These are phyloP conservation scores for Trametes sp. DNA, from an alignment of 1,284 basidiomycete genomes.

Conservation along the genomic window DNA sequence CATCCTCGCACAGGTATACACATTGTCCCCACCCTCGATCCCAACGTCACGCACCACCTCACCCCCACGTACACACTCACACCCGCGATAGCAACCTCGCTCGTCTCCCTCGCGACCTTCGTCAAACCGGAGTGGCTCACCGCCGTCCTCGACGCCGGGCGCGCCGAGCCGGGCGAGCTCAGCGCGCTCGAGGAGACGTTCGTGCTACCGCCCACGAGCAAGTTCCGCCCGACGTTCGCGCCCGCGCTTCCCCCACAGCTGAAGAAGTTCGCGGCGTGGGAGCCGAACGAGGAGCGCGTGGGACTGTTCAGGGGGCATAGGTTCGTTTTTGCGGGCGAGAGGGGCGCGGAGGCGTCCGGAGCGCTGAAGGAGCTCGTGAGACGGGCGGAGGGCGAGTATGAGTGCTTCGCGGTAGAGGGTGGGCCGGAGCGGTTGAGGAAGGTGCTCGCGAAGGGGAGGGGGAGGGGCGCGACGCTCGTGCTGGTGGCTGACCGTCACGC, in stretches of 20 bases:
- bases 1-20: conserved; percentile 55
- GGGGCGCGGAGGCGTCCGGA: conserved; percentile 52
- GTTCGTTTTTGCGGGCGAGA: conserved; percentile 67
- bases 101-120: conserved; percentile 61
- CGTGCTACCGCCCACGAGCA: conserved; percentile 54
- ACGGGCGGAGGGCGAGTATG: conserved; percentile 63
- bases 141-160: conserved; percentile 60
- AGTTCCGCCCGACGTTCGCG: conserved; percentile 65
- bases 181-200: conserved; percentile 59
- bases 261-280: conserved; percentile 65
- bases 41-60: conserved; percentile 67
- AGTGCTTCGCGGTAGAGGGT: conserved; percentile 59
- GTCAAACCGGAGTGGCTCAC: conserved; percentile 71
- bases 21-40: conserved; percentile 51
- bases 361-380: conserved; percentile 60
- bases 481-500: conserved; percentile 57
- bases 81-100: conserved; percentile 57
- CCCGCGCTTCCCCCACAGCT: conserved; percentile 54
- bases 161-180: conserved; percentile 43
- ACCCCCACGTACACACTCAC: conserved; percentile 56
- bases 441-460: conserved; percentile 56
- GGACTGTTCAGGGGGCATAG: conserved; percentile 58
- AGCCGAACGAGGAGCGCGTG: conserved; percentile 65
- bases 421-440: conserved; percentile 59
- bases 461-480: conserved; percentile 54